A percentile compares a stretch with the other conserved stretches of the same genome.
Evolutionary conservation across 306 rosid species (phyloP).

Genomic region (Vicia villosa): DNA sequence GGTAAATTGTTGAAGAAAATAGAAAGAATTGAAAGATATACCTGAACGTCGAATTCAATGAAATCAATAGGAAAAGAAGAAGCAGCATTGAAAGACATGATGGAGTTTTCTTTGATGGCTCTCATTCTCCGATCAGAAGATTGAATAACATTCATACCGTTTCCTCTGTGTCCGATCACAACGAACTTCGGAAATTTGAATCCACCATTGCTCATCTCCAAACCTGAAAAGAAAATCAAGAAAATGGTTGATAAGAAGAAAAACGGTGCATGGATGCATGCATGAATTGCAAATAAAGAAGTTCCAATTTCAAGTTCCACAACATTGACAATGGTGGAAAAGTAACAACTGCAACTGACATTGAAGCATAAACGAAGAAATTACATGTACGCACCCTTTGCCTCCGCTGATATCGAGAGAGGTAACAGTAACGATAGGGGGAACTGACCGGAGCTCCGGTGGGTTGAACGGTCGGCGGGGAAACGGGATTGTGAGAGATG

Average conservation of each 20-base stretch:
- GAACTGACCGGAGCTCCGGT: too few relatives aligned
- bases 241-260: too few relatives aligned
- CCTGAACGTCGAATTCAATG: slow-evolving; percentile 90
- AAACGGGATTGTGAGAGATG: too few relatives aligned
- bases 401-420: too few relatives aligned
- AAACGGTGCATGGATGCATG: neutral
- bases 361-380: too few relatives aligned
- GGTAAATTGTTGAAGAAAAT: neutral
- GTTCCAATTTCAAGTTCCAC: too few relatives aligned
- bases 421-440: too few relatives aligned
- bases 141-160: slow-evolving; percentile 75
- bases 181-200: slow-evolving; percentile 48
- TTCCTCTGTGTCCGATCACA: slow-evolving; percentile 80
- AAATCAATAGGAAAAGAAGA: slow-evolving; percentile 59
- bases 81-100: slow-evolving; percentile 67
- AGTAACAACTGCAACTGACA: too few relatives aligned
- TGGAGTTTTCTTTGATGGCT: slow-evolving; percentile 72
- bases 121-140: slow-evolving; percentile 63
- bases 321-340: too few relatives aligned
- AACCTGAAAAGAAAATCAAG: neutral
- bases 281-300: too few relatives aligned
- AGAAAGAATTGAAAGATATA: neutral
- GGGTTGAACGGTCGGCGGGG: too few relatives aligned
- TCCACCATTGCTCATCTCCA: slow-evolving; percentile 22
- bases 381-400: too few relatives aligned